Evolutionary conservation across 2,329 filamentous ascomycete species (phyloP).

Genomic region (Neospermospora avenae): DNA sequence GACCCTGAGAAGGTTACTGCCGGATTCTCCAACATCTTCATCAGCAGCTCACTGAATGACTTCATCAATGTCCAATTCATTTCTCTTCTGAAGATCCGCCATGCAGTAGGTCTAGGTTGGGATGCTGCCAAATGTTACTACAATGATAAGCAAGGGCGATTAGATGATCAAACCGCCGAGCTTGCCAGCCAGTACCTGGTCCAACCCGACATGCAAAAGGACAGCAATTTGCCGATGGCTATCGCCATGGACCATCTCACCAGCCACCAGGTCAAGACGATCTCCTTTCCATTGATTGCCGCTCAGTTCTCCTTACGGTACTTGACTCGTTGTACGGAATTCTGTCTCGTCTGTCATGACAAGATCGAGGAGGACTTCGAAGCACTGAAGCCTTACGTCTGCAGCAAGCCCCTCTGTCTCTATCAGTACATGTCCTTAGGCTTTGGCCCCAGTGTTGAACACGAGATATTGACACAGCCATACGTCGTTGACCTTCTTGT

Average conservation of each 20-base stretch:
- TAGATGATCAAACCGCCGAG: slow-evolving; percentile 17
- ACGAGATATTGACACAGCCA: slow-evolving; percentile 76
- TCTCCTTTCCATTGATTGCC: slow-evolving; percentile 53
- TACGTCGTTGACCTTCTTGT: slow-evolving; percentile 81
- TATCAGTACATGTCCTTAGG: slow-evolving; percentile 88
- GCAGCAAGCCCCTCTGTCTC: slow-evolving; percentile 69
- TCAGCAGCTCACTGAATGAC: slow-evolving; percentile 67
- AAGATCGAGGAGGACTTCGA: slow-evolving; percentile 63
- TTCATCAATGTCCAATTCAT: slow-evolving; percentile 66
- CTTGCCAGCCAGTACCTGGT: slow-evolving; percentile 16
- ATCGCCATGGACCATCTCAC: slow-evolving; percentile 34
- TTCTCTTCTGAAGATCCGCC: slow-evolving; percentile 57
- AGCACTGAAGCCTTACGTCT: slow-evolving; percentile 76
- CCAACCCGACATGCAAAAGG: slow-evolving; percentile 1
- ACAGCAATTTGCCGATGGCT: slow-evolving; percentile 23
- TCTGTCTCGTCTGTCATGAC: slow-evolving; percentile 81
- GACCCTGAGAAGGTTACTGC: slow-evolving; percentile 5
- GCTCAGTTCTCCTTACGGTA: slow-evolving; percentile 78
- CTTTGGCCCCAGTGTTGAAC: slow-evolving; percentile 79
- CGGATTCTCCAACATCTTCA: slow-evolving; percentile 58
- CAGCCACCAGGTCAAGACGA: slow-evolving; percentile 29
- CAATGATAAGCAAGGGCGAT: slow-evolving; percentile 28
- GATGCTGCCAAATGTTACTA: slow-evolving; percentile 51
- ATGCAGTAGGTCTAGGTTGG: slow-evolving; percentile 57
- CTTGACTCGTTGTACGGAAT: slow-evolving; percentile 77